Evolutionary conservation across 257 asterid genomes (phyloP).

Genomic region (Nicotiana knightiana): DNA sequence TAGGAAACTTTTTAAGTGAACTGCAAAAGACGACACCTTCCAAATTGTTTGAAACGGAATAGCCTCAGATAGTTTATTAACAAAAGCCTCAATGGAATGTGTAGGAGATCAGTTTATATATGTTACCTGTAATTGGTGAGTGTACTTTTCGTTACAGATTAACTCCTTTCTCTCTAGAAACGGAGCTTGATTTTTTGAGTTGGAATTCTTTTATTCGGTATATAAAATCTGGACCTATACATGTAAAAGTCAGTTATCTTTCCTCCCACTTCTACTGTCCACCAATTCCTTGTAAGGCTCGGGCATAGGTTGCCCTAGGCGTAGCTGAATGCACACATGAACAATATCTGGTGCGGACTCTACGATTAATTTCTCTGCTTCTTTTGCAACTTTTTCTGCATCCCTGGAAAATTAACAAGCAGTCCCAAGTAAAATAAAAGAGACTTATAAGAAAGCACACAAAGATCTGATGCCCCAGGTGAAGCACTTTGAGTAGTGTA

Average conservation of each 20-base stretch:
- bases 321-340: conserved; percentile 61
- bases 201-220: not conserved
- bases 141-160: not conserved
- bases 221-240: not conserved
- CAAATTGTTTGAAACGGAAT: not conserved
- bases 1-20: not conserved
- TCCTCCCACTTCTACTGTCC: not conserved
- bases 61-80: not conserved
- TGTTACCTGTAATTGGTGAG: not conserved
- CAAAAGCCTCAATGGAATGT: not conserved
- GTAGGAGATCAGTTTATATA: not conserved
- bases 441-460: not conserved
- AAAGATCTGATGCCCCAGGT: not conserved
- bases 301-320: conserved; percentile 58
- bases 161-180: not conserved
- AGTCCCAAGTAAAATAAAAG: not conserved
- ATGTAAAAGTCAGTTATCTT: not conserved
- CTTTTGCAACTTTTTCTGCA: conserved; percentile 55
- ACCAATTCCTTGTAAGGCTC: conserved; percentile 23
- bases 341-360: conserved; percentile 38
- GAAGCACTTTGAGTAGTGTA: conserved; percentile 6
- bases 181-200: not conserved
- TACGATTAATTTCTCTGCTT: conserved; percentile 58
- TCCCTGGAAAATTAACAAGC: conserved; percentile 39
- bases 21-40: not conserved